A percentile compares a stretch with the other conserved stretches of the same genome.
These are phyloP conservation scores for Lactifluus hygrophoroides DNA, from an alignment of 768 basidiomycete species.

Conservation along the genomic window DNA sequence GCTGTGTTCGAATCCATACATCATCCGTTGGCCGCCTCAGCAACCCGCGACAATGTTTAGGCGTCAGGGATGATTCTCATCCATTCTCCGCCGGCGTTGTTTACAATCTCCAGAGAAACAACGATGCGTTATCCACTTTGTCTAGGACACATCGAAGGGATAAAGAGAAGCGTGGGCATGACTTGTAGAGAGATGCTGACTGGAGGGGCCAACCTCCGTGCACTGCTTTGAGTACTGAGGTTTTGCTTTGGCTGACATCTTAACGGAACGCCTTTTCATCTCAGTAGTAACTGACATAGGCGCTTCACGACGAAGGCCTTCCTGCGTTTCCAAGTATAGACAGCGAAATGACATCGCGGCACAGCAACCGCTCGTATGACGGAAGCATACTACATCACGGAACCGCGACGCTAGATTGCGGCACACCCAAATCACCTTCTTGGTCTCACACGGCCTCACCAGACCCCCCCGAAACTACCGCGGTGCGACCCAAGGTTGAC, in stretches of 20 bases:
- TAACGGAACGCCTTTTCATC: neutral
- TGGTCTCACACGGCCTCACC: neutral
- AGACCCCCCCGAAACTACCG: neutral
- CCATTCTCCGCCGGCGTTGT: neutral
- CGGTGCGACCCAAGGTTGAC: slow-evolving; percentile 4
- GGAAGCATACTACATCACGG: neutral
- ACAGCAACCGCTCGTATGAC: neutral
- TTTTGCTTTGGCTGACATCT: neutral
- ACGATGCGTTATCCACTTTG: neutral
- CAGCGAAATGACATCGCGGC: neutral
- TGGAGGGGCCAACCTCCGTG: neutral
- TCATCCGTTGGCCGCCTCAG: neutral
- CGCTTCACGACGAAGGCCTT: neutral
- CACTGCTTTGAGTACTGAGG: neutral
- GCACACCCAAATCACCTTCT: neutral
- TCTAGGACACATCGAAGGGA: neutral
- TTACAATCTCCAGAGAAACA: neutral
- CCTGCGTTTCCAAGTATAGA: neutral
- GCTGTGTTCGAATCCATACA: neutral
- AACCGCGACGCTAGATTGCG: neutral
- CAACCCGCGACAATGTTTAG: neutral
- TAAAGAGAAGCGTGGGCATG: neutral
- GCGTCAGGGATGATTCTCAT: neutral
- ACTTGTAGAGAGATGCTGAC: neutral
- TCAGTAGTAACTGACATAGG: neutral